These are phyloP conservation scores for Dichotomopilus funicola DNA, from an alignment of 2,329 filamentous ascomycete genomes.

Conservation along the genomic window DNA sequence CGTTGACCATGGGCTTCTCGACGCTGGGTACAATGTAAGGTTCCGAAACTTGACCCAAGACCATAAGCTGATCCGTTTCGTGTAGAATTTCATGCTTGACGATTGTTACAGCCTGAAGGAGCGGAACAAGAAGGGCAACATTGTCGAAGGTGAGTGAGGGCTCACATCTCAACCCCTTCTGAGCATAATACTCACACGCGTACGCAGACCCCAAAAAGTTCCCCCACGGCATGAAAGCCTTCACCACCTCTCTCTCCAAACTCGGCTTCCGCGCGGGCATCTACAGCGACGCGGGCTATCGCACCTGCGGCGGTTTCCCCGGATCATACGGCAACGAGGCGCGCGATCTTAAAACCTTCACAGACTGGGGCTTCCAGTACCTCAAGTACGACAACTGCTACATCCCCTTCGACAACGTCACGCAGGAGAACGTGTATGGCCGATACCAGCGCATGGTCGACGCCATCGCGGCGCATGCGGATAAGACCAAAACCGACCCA, in stretches of 20 bases:
- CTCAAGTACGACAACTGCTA: slow-evolving; percentile 19
- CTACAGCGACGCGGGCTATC: slow-evolving; percentile 9
- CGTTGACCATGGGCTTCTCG: slow-evolving; percentile 9
- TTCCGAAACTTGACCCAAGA: not conserved
- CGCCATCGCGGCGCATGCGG: slow-evolving; percentile 2
- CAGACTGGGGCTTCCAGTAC: slow-evolving; percentile 8
- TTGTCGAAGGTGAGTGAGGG: slow-evolving; percentile 5
- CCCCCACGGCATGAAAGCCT: slow-evolving; percentile 11
- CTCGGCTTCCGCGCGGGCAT: slow-evolving; percentile 12
- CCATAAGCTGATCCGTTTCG: not conserved
- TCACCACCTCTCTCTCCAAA: slow-evolving; percentile 7
- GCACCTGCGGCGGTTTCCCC: slow-evolving; percentile 10
- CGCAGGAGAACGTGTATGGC: slow-evolving; percentile 10
- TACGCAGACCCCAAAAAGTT: slow-evolving; percentile 9
- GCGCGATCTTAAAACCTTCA: slow-evolving; percentile 10
- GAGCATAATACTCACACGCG: not conserved
- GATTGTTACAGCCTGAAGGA: slow-evolving; percentile 12
- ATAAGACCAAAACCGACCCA: not conserved
- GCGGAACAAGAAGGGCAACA: not conserved
- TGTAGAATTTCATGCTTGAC: slow-evolving; percentile 11
- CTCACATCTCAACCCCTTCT: not conserved
- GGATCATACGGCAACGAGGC: slow-evolving; percentile 13
- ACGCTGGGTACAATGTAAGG: slow-evolving; percentile 10
- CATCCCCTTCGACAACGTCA: slow-evolving; percentile 14
- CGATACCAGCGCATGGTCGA: slow-evolving; percentile 9